Evolutionary conservation across 495 filamentous ascomycete species (phyloP), one percentile per base, ranked within the genome.

Genomic region (Penicillium malachiteum): DNA sequence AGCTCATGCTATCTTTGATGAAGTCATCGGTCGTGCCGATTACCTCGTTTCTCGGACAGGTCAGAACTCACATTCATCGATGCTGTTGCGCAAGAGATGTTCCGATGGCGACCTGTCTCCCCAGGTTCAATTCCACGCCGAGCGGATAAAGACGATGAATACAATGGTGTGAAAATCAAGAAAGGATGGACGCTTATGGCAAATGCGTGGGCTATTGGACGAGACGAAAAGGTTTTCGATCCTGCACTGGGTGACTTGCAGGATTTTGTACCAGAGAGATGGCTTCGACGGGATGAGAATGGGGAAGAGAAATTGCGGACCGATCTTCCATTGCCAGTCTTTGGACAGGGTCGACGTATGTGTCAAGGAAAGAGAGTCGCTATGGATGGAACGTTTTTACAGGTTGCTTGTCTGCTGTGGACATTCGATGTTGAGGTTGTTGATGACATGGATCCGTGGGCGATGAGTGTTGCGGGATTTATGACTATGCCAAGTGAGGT

Each of bases 111-210:
- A 5, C 70, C 71, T 12, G 59, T 72, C 18, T 54, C 66, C 0
- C 65, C 69, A 2, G 67, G 61, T 1, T 66, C 67, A 1, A 70
- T 84, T 21, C 81, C 81, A 0, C 80, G 81, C 39, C 71, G 81
- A 41, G 76, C 74, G 0, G 80, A 83, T 45, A 60, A 60, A 0
- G 77, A 81, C 17, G 78, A 80, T 53, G 74, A 74, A 30, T 80
- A 71, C 52, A 60, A 74, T 2, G 80, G 79, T 1, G 72, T 81
- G 21, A 74, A 67, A 46, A 82, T 84, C 54, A 68, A 66, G 44
- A 81, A 80, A 60, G 74, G 73, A 1, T 78, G 75, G 0, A 76
- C 81, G 30, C 59, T 84, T 14, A 69, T 84, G 37, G 79, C 80
- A 0, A 82, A 81, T 55, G 80, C 81, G 58, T 84, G 81, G 80